Evolutionary conservation across 1,284 basidiomycete species (phyloP), one percentile per base, ranked within the genome.

Genomic region (Xerocomus nothofagi): DNA sequence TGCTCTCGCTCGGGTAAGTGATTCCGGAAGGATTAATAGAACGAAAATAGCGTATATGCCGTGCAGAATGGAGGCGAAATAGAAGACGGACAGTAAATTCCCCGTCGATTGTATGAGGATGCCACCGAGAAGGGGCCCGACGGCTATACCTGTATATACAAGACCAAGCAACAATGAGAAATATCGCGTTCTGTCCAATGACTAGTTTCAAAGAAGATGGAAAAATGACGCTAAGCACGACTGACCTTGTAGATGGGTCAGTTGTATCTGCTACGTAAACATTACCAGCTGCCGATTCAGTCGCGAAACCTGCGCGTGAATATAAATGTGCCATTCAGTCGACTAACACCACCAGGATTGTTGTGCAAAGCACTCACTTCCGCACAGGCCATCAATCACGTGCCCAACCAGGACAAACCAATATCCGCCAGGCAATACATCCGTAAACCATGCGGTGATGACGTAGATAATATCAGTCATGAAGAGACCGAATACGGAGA

Each of bases 401-500:
- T 86, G 82, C 1, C 88, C 88, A 12, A 88, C 58, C 9, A 94
- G 60, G n/a, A 94, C 74, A 62, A 91, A 86, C 78, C 88, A 88
- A 67, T 92, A 93, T 12, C 90, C 88, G 6, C 91, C 88, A 1
- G 89, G 88, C 6, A 91, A 70, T 15, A 70, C 60, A 46, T 79
- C 70, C 30, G 80, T 80, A 65, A 78, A 86, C 43, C 71, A 73
- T 29, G 81, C 75, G 9, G 89, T 85, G 44, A 85, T 60, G 44
- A 93, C 76, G 58, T 92, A 86, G 53, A 73, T 81, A 23, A 80
- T 57, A 57, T 93, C 88, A 58, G 77, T 80, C 36, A 84, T 51
- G 23, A 94, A 65, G 7, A 88, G 62, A 6, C 91, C 90, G 7
- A 82, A 39, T 43, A 85, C 66, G 6, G 82, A 78, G 27, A 88